Evolutionary conservation across 2,329 filamentous ascomycete genomes (phyloP).

Genomic region (Aspergillus fructus): DNA sequence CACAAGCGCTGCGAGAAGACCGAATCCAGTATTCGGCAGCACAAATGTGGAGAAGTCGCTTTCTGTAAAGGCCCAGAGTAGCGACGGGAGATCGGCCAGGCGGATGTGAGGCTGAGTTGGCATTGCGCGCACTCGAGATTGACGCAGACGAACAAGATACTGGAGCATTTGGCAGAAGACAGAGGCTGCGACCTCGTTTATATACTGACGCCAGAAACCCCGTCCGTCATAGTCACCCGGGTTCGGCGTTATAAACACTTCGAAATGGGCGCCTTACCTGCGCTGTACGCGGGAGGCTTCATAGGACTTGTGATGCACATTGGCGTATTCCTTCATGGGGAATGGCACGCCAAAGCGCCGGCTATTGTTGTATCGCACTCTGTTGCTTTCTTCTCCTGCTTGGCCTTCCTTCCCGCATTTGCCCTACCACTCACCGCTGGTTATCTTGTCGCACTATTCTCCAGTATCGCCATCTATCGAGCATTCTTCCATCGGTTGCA

Average conservation of each 20-base stretch:
- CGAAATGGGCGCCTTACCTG: too few relatives aligned
- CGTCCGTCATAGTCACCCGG: too few relatives aligned
- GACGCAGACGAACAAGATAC: too few relatives aligned
- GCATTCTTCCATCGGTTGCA: conserved; percentile 41
- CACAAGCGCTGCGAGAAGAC: conserved; percentile 26
- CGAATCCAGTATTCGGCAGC: conserved; percentile 29
- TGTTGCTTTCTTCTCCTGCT: not conserved
- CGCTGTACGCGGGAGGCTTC: not conserved
- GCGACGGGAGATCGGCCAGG: not conserved
- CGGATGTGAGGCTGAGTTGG: not conserved
- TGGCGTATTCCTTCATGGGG: conserved; percentile 16
- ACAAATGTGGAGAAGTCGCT: conserved; percentile 30
- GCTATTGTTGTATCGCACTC: conserved; percentile 13
- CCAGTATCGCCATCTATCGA: conserved; percentile 42
- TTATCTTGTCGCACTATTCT: conserved; percentile 13
- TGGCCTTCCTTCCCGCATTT: not conserved
- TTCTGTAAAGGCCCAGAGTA: conserved; percentile 29
- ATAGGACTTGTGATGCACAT: conserved; percentile 4
- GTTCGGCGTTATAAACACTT: too few relatives aligned
- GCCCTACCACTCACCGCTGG: conserved; percentile 4
- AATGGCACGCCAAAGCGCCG: conserved; percentile 20
- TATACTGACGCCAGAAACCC: too few relatives aligned
- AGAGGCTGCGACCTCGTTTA: too few relatives aligned
- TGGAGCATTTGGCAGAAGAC: too few relatives aligned
- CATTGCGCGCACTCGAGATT: too few relatives aligned